Base-by-base conservation (phyloP, 805 yeast species). In the Yamadazyma insecticola region DNA sequence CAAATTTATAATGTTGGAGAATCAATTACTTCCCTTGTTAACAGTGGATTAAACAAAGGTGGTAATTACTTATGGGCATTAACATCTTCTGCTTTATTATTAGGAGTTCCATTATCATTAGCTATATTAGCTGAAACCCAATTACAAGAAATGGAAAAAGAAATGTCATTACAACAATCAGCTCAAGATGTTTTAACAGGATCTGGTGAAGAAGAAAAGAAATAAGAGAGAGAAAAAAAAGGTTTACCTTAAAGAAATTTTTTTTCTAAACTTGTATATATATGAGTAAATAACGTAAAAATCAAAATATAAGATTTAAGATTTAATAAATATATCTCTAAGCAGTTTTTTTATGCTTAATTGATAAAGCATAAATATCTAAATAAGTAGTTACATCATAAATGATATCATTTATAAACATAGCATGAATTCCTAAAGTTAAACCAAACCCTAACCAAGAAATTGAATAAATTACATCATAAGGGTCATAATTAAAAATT, bases 111-210 rank as follows among this genome's bases (percentile, higher is more conserved):
- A 43, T 72, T 86, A 48, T 80, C 96, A 6, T 70, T 92, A 49
- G 81, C 96, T 32, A 84, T 92, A 48, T 71, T 92, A 50, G 79
- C 88, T 39, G 97, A 90, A 67, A 94, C 88, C 56, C 97, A 90
- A 68, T 74, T 89, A 57, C 78, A 81, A 55, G 97, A 89, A 67
- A 74, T 86, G 81, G 97, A 89, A 70, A 87, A 84, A 68, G 92
- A 88, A 55, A 79, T 87, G 72, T 77, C 81, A 36, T 65, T 82
- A 52, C 90, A 82, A 59, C 82, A 80, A 57, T 80, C 81, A 40
- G 81, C 88, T 16, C 80, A 76, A 50, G 88, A 79, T 37, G 74
- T 82, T 27, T 63, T 83, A 49, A 82, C 87, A 25, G 78, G 82
- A 40, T 83, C 84, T 40, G 71, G 78, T 24, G 76, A 69, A 50